Evolutionary conservation across 345 rosid species (phyloP), one percentile per base, ranked within the genome.

Genomic region (Boechera stricta): DNA sequence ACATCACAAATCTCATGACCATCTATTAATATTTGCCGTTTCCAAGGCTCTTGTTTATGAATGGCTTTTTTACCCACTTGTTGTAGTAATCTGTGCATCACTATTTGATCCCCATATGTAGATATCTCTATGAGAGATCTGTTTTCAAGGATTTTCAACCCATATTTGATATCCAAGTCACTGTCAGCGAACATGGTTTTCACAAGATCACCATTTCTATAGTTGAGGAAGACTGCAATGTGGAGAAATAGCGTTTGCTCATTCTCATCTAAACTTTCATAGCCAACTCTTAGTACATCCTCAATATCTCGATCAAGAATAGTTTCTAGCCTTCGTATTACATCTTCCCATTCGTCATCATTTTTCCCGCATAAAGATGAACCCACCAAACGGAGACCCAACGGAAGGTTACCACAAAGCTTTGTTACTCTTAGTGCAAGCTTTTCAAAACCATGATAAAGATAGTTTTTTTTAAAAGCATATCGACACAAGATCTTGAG

Each of bases 51-150:
- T 18, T 77, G 72, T 26, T 16, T 18, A 0, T 15, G 45, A 41
- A 41, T 41, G 1, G 68, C 39, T 35, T 65, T 29, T 58, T 32
- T 2, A 21, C 75, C 70, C 83, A 81, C 7, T 49, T 80, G 81
- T 24, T 73, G 76, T 24, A 78, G 71, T 66, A 79, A 53, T 35
- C 36, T 73, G 70, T 85, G 84, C 78, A 85, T 79, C 9, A 45
- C 10, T n/a, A n/a, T n/a, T n/a, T n/a, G n/a, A n/a, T n/a, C n/a
- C n/a, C n/a, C n/a, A n/a, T n/a, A n/a, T n/a, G n/a, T n/a, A n/a
- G n/a, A n/a, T n/a, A n/a, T n/a, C 45, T 12, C 0, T 39, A 85
- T 39, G 5, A 85, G 77, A 54, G 79, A 79, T 32, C 36, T 83
- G 3, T 49, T 28, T 0, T n/a, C 0, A 0, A 83, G 80, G 35